These are phyloP conservation scores for Penicillium thymicola DNA, from an alignment of 2,329 filamentous ascomycete genomes.

Conservation along the genomic window DNA sequence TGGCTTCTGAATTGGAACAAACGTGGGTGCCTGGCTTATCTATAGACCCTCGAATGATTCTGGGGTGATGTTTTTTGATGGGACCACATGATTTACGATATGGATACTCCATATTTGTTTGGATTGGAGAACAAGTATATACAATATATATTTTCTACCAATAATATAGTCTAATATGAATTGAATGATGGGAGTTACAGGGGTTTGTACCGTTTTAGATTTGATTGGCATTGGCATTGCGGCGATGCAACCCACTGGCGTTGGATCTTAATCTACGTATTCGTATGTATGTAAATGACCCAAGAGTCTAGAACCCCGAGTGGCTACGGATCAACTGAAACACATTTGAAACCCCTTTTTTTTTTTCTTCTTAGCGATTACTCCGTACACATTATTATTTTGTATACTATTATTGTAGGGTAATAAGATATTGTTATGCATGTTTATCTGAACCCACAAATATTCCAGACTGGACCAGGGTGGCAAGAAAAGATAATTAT, in stretches of 20 bases:
- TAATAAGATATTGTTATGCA: too few species aligned
- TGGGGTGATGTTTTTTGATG: background rate
- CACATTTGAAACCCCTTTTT: conserved; percentile 9
- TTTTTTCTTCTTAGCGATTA: too few species aligned
- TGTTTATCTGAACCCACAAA: too few species aligned
- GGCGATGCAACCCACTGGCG: conserved; percentile 13
- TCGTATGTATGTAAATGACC: background rate
- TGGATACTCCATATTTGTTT: background rate
- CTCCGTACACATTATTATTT: too few species aligned
- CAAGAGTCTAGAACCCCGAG: background rate
- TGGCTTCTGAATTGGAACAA: conserved; percentile 29
- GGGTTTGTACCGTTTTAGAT: background rate
- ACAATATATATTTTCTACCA: background rate
- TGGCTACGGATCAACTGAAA: conserved; percentile 12
- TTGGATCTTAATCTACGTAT: conserved; percentile 1
- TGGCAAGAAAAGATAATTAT: conserved; percentile 20
- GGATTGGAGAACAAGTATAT: background rate
- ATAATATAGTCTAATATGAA: background rate
- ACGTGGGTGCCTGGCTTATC: conserved; percentile 8
- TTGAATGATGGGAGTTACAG: background rate
- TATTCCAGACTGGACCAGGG: background rate
- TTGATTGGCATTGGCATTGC: background rate
- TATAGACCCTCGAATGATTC: conserved; percentile 18
- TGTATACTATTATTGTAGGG: too few species aligned
- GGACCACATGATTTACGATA: background rate